Conservation (phyloP, 164 flowering plant genomes). For the Vitis amurensis region DNA sequence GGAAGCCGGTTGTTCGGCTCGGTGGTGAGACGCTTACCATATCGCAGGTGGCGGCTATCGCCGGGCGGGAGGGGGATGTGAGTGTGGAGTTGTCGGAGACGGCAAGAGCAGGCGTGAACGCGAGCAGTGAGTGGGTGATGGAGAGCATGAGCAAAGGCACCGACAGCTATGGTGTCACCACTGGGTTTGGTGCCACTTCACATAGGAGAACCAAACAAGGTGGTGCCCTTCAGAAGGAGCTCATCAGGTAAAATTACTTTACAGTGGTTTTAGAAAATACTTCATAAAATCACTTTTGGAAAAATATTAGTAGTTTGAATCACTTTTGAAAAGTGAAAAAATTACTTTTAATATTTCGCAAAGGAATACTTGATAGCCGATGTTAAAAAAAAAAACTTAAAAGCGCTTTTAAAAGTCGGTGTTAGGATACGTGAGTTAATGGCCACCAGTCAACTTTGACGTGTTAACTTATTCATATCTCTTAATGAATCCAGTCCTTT, state of each 20-base stretch:
- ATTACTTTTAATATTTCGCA: too few relatives aligned
- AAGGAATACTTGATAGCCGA: too few relatives aligned
- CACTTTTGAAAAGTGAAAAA: too few relatives aligned
- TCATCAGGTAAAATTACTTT: constrained; percentile 18
- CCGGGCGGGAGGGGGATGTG: not conserved
- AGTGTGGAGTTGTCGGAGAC: constrained; percentile 28
- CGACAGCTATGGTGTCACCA: constrained; percentile 42
- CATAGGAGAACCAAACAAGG: constrained; percentile 39
- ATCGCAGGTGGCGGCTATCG: constrained; percentile 13
- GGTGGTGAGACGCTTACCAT: constrained; percentile 4
- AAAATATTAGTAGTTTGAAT: too few relatives aligned
- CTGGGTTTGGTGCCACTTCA: constrained; percentile 45
- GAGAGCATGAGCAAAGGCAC: constrained; percentile 33
- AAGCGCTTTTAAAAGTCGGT: too few relatives aligned
- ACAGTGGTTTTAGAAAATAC: not conserved
- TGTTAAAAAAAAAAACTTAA: too few relatives aligned
- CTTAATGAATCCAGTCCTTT: too few relatives aligned
- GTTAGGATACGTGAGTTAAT: too few relatives aligned
- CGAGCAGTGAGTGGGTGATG: constrained; percentile 34
- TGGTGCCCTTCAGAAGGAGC: constrained; percentile 38
- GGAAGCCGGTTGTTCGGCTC: constrained; percentile 15
- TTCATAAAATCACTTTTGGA: not conserved
- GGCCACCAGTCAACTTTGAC: too few relatives aligned
- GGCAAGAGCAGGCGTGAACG: constrained; percentile 29
- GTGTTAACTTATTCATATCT: too few relatives aligned